Conservation (phyloP, 2,329 filamentous ascomycete species). For the Penicillium rolfsii region DNA sequence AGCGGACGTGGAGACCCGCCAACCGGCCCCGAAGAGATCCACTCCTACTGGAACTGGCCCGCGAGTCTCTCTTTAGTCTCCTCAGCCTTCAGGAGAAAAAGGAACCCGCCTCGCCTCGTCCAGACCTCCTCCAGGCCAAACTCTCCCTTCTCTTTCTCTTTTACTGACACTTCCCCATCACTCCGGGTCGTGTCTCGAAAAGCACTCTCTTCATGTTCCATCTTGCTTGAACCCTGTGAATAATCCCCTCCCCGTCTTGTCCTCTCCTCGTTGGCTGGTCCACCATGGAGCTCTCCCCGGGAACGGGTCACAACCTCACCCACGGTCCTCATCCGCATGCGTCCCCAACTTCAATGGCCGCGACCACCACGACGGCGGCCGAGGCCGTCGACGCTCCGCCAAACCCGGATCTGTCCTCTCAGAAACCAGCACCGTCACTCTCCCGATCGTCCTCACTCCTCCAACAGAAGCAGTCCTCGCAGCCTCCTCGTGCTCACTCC, state of each 20-base stretch:
- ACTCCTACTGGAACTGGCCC: not conserved
- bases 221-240: slow-evolving; percentile 9
- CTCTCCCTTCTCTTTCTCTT: slow-evolving; percentile 14
- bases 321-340: slow-evolving; percentile 36
- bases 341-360: slow-evolving; percentile 31
- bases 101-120: not conserved
- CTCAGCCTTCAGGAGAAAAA: slow-evolving; percentile 1
- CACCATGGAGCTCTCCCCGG: slow-evolving; percentile 40
- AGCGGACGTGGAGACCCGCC: slow-evolving; percentile 11
- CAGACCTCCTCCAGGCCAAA: not conserved
- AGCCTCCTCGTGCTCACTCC: slow-evolving; percentile 39
- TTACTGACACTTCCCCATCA: slow-evolving; percentile 3
- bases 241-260: not conserved
- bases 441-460: slow-evolving; percentile 25
- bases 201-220: slow-evolving; percentile 6
- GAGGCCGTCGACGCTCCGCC: slow-evolving; percentile 13
- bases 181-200: slow-evolving; percentile 9
- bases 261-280: slow-evolving; percentile 32
- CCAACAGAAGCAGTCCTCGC: slow-evolving; percentile 38
- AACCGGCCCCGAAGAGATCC: not conserved
- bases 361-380: slow-evolving; percentile 26
- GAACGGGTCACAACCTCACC: slow-evolving; percentile 32
- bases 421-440: slow-evolving; percentile 14
- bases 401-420: slow-evolving; percentile 24
- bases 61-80: slow-evolving; percentile 9